Evolutionary conservation across 306 rosid species (phyloP).

Genomic region (Prunus padus): DNA sequence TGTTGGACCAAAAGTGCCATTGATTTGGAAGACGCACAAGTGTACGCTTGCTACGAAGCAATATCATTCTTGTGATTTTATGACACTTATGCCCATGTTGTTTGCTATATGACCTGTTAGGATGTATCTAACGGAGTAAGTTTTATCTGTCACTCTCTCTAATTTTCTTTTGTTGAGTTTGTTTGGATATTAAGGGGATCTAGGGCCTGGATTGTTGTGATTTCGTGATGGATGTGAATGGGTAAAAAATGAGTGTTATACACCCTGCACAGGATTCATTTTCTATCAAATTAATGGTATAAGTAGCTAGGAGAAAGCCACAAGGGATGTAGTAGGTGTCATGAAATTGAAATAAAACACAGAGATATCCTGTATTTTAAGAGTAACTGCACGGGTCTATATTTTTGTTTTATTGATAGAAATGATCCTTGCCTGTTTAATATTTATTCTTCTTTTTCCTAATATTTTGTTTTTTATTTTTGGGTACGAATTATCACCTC

Average conservation of each 20-base stretch:
- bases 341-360: neutral
- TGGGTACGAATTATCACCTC: no score
- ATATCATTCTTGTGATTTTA: neutral
- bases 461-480: no score
- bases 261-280: neutral
- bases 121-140: neutral
- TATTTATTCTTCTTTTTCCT: no score
- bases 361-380: neutral
- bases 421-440: neutral
- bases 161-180: neutral
- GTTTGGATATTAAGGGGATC: neutral
- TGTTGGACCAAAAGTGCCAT: neutral
- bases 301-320: neutral
- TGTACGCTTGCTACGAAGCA: neutral
- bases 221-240: neutral
- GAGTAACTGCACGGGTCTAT: neutral
- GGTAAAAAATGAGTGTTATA: no score
- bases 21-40: neutral
- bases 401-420: no score
- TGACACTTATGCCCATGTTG: neutral
- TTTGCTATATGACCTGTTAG: neutral
- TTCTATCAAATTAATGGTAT: neutral
- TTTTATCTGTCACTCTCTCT: neutral
- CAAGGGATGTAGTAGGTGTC: neutral
- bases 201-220: neutral